These are phyloP conservation scores for Sporothrix brunneoviolacea DNA, from an alignment of 2,329 filamentous ascomycete genomes.

Conservation along the genomic window DNA sequence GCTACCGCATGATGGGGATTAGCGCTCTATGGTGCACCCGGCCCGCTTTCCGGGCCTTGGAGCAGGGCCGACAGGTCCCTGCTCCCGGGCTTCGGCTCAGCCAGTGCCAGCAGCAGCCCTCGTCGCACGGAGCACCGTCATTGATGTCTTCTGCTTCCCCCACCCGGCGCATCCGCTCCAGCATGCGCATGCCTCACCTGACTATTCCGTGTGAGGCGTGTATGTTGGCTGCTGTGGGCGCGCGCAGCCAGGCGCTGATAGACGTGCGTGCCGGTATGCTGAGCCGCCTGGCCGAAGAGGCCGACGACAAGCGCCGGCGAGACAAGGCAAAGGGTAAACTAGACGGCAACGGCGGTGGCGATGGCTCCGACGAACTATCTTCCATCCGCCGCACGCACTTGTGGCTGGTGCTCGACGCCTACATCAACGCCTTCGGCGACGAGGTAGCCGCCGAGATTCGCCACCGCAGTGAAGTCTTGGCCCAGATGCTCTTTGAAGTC, in stretches of 20 bases:
- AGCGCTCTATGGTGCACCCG: constrained; percentile 17
- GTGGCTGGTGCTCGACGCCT: constrained; percentile 35
- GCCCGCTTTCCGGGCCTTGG: constrained; percentile 9
- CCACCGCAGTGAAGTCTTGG: constrained; percentile 1
- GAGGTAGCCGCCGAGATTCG: constrained; percentile 8
- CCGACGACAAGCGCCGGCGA: background rate
- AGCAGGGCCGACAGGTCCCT: constrained; percentile 8
- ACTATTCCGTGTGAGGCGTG: constrained; percentile 45
- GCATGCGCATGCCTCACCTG: constrained; percentile 13
- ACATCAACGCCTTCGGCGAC: constrained; percentile 30
- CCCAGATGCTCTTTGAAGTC: background rate
- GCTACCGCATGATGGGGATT: constrained; percentile 18
- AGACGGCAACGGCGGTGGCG: no score
- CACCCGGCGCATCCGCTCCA: background rate
- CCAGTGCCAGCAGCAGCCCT: background rate
- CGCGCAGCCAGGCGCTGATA: constrained; percentile 32
- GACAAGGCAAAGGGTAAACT: background rate
- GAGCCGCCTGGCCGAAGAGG: constrained; percentile 27
- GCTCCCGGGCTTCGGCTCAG: background rate
- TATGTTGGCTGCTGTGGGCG: constrained; percentile 43
- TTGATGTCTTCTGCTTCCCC: background rate
- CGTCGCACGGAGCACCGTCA: background rate
- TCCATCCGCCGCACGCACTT: constrained; percentile 30
- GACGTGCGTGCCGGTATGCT: constrained; percentile 40
- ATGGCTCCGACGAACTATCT: background rate